phyloP scores from a whole-genome alignment of 2,329 filamentous ascomycete genomes.

The Pestalotiopsis sp. region DNA sequence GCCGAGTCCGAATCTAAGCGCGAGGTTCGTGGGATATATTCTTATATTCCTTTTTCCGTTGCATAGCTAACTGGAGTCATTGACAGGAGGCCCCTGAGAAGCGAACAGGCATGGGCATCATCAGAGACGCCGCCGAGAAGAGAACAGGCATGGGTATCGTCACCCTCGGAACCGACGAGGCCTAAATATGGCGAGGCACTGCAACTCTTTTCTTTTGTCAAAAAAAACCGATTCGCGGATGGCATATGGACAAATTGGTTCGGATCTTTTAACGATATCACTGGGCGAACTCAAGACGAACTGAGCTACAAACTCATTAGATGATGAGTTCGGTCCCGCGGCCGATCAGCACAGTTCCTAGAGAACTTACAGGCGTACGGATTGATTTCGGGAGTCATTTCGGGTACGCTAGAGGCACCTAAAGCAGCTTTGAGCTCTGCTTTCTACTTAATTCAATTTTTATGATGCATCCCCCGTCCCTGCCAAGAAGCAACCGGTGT shows the following conservation, averaged over 20 bases:
- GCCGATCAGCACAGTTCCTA: not conserved
- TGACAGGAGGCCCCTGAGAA: not conserved
- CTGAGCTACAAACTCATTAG: not conserved
- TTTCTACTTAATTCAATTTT: not conserved
- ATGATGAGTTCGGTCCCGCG: not conserved
- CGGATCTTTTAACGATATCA: not conserved
- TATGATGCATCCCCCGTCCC: not conserved
- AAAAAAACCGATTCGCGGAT: not conserved
- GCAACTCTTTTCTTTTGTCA: not conserved
- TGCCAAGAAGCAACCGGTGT: not conserved
- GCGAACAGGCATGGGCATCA: too few relatives aligned
- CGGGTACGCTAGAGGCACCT: not conserved
- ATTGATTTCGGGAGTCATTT: not conserved
- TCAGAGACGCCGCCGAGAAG: not conserved
- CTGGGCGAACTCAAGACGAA: not conserved
- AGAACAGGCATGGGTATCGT: constrained; percentile 13
- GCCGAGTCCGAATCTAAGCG: too few relatives aligned
- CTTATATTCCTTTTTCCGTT: too few relatives aligned
- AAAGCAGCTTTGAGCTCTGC: not conserved
- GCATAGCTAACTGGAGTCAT: too few relatives aligned
- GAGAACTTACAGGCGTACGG: not conserved
- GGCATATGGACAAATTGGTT: not conserved
- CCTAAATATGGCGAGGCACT: not conserved
- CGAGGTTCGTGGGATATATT: too few relatives aligned
- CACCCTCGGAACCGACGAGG: constrained; percentile 12